Evolutionary conservation across 352 stramenopile genomes (phyloP), one percentile per base, ranked within the genome.

Genomic region (Phytophthora fragariae): DNA sequence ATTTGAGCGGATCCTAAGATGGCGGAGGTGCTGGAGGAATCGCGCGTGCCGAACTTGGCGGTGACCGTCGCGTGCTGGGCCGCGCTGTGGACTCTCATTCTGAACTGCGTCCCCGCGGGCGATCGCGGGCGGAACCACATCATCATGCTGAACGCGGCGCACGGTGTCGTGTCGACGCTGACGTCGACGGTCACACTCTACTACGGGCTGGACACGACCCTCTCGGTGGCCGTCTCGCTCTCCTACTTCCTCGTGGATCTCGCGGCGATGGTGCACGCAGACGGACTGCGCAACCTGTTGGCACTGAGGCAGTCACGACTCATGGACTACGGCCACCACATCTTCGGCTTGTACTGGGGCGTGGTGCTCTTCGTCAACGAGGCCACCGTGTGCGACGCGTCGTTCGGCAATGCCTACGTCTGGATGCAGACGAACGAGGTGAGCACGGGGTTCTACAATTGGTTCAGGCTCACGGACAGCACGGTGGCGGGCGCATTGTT

Each of bases 371-470:
- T 84, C 57, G 57, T 79, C n/a, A 85, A 89, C 6, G 87, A 92
- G 46, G 69, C 75, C n/a, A 80, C 68, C 3, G 73, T 92, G 62
- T 94, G 87, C 37, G 72, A 76, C 17, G 47, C 72, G 12, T 69
- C 69, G 14, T 79, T 92, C 29, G 83, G 85, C 15, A 94, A 93
- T 68, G 62, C 85, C 31, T 94, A 94, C 79, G 85, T 93, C 60
- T 94, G 85, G 85, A 92, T 94, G 72, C 87, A 94, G 63, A 94
- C 87, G 33, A 94, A 94, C 62, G 87, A 94, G 68, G 76, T 94
- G 62, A 93, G 85, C 71, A 94, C 87, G 61, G 74, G 75, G 56
- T 94, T 94, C 73, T 94, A 93, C 80, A 92, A 92, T 64, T 94
- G 87, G 87, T 92, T 85, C 61, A 81, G 87, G 41, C 80, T 92